Evolutionary conservation across 345 rosid genomes (phyloP).

Genomic region (Acer campestre): DNA sequence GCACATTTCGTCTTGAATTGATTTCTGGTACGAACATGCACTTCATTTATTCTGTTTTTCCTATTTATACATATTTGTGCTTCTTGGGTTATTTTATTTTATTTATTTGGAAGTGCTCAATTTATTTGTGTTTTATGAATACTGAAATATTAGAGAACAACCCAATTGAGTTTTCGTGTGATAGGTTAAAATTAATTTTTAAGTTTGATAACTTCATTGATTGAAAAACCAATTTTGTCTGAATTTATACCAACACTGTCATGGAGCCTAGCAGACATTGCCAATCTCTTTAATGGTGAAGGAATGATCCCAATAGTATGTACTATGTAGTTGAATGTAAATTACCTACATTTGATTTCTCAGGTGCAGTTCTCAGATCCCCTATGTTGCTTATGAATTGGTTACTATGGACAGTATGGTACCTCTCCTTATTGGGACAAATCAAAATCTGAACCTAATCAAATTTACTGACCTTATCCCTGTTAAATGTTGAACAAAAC

Average conservation of each 20-base stretch:
- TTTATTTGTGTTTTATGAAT: background rate
- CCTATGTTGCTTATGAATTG: background rate
- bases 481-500: background rate
- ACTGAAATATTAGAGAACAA: background rate
- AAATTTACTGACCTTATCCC: background rate
- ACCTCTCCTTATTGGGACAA: background rate
- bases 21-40: conserved; percentile 8
- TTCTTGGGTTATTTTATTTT: conserved; percentile 10
- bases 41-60: background rate
- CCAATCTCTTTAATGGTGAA: no score
- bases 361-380: background rate
- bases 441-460: background rate
- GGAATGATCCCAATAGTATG: background rate
- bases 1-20: conserved; percentile 12
- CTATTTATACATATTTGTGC: background rate
- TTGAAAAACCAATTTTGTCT: background rate
- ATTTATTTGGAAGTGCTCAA: background rate
- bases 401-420: background rate
- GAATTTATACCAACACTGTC: background rate
- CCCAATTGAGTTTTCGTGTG: background rate
- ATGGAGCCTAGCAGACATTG: background rate
- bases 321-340: background rate
- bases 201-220: background rate
- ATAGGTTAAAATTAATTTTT: background rate
- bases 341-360: background rate